Evolutionary conservation across 495 filamentous ascomycete genomes (phyloP), one percentile per base, ranked within the genome.

Genomic region (Aspergillus hancockii): DNA sequence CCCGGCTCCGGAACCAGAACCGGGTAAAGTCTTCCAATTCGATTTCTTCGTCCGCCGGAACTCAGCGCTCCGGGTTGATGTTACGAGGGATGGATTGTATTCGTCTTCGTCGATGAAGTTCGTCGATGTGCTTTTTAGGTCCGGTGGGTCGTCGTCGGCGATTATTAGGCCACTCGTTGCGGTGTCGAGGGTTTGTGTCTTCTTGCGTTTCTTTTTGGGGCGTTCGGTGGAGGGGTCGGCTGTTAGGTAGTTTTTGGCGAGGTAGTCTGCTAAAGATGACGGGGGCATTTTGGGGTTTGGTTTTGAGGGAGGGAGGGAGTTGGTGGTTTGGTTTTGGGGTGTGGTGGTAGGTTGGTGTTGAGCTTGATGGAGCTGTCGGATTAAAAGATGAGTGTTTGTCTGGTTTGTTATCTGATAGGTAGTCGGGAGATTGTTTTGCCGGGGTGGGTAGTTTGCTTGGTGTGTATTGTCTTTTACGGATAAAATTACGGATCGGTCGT

Each of bases 201-300:
- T 96, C 75, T 91, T 92, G 67, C 87, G 89, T 67, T 93, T 92
- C 69, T 89, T 87, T 25, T 83, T 82, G 13, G 88, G 79, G 49
- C 87, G 85, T 43, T 85, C 75, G n/a, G 73, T 58, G 10, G 61
- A 57, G 1, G 75, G 73, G 70, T 93, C 90, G 31, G 90, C 89
- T 5, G 83, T 91, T 36, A 99, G 87, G 75, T 99, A 99, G 73
- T 92, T 96, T 63, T 92, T 89, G 54, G 94, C 93, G 52, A 99
- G 88, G 73, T 98, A 99, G 73, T 86, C 84, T 28, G 92, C 88
- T 63, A 96, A 84, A 57, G 62, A 68, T 65, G 59, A 66, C 51
- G 65, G 73, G 52, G 69, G 69, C 69, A 71, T 74, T 63, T 34
- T 69, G n/a, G n/a, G n/a, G n/a, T n/a, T n/a, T n/a, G n/a, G n/a